Evolutionary conservation across 306 rosid genomes (phyloP), one percentile per base, ranked within the genome.

Genomic region (Lupinus albus): DNA sequence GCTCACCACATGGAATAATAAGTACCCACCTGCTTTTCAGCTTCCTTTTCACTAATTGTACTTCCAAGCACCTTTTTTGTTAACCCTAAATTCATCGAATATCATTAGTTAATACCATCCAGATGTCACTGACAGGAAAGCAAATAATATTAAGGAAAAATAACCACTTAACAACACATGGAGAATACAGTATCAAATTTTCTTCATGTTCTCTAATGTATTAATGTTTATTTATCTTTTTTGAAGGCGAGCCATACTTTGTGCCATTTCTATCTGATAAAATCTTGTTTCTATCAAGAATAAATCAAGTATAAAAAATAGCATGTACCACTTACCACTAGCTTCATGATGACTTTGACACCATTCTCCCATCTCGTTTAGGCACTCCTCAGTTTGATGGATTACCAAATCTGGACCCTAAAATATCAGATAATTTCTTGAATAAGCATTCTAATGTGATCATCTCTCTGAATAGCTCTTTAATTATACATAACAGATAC

Each of bases 371-470:
- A 93, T 93, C 53, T 35, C 44, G 67, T 89, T 97, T 72, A 93
- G 79, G 80, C 94, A 89, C 72, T 88, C 98, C 83, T 84, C 75
- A 41, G 76, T 76, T 82, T 93, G 98, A 76, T 83, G 93, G 73
- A 93, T 89, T 68, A 93, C 95, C 85, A 93, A 68, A 84, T 89
- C 91, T 70, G 98, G 98, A 78, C 98, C 98, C 98, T 93, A 74
- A 67, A 79, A 82, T 44, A 57, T 28, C 49, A 77, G 74, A 76
- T 36, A 38, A 12, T 64, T 74, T 51, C 44, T 58, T 45, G 71
- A 57, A 70, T 18, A 52, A 17, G 53, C 16, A 48, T 5, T 10
- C 64, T 58, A 61, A 68, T 45, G 67, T 54, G 53, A 45, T 42
- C 53, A 30, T 30, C 33, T 50, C 30, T 2, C 30, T 11, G 10